Evolutionary conservation across 148 eudicot genomes (phyloP).

Genomic region (Talinum fruticosum): DNA sequence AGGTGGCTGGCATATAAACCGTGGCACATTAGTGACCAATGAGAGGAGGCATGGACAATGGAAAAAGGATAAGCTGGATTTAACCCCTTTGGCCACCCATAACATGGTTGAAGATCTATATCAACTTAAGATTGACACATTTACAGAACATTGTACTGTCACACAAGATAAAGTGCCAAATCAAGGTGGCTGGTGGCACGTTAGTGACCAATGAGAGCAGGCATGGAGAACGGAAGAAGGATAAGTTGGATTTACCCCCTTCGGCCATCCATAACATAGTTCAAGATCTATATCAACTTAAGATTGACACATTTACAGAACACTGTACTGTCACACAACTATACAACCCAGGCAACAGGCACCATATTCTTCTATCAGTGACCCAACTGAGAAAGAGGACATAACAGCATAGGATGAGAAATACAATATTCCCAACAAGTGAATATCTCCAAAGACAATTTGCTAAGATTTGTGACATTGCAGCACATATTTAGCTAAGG

Average conservation of each 20-base stretch:
- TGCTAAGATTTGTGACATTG: no score
- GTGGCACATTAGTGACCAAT: background rate
- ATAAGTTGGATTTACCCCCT: background rate
- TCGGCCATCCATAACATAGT: background rate
- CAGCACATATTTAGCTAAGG: no score
- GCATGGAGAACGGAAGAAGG: background rate
- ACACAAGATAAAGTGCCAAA: background rate
- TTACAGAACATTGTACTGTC: background rate
- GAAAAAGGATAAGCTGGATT: background rate
- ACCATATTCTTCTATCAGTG: no score
- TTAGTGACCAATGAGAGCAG: background rate
- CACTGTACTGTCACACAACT: background rate
- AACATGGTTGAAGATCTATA: background rate
- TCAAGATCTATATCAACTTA: background rate
- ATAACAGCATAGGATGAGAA: no score
- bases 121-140: background rate
- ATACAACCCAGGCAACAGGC: no score
- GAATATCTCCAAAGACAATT: no score
- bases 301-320: background rate
- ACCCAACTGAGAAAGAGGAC: background rate
- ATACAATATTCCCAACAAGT: no score
- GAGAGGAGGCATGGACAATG: background rate
- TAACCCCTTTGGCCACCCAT: background rate
- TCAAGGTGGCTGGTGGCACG: background rate
- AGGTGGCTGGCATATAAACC: background rate